Evolutionary conservation across 192 early-diverging fungal species (phyloP).

Genomic region (Paraglomus brasilianum): DNA sequence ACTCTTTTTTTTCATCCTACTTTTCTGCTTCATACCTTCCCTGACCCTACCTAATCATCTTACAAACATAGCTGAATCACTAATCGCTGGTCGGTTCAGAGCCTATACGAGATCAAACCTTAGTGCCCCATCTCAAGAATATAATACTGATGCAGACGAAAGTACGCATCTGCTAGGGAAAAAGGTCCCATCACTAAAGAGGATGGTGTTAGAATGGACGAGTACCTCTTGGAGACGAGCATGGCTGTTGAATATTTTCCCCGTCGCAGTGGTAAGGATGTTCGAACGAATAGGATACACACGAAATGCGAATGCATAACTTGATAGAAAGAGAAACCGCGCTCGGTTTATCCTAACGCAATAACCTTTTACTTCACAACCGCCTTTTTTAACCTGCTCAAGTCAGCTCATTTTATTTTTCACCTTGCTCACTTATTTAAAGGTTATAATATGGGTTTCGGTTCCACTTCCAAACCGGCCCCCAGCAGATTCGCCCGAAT

Average conservation of each 20-base stretch:
- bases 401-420: slow-evolving; percentile 38
- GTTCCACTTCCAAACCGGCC: slow-evolving; percentile 20
- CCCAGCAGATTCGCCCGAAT: neutral
- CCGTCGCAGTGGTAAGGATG: slow-evolving; percentile 44
- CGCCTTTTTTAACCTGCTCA: slow-evolving; percentile 32
- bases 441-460: slow-evolving; percentile 52
- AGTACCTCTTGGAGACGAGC: slow-evolving; percentile 41
- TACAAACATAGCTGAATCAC: neutral
- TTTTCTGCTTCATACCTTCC: too few relatives aligned
- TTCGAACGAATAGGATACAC: too few relatives aligned
- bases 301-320: neutral
- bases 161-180: slow-evolving; percentile 35
- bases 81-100: neutral
- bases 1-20: too few relatives aligned
- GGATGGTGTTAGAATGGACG: slow-evolving; percentile 39
- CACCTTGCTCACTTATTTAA: slow-evolving; percentile 55
- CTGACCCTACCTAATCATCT: neutral
- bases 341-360: neutral
- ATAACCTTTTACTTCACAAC: slow-evolving; percentile 31
- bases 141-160: slow-evolving; percentile 29
- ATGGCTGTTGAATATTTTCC: slow-evolving; percentile 48
- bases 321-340: slow-evolving; percentile 7
- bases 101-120: neutral
- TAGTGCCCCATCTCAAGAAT: neutral
- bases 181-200: slow-evolving; percentile 25